Percentiles rank a stretch among this genome's conserved stretches.
These are phyloP conservation scores for Thelephora aurantiotincta DNA, from an alignment of 768 basidiomycete genomes.

Conservation along the genomic window DNA sequence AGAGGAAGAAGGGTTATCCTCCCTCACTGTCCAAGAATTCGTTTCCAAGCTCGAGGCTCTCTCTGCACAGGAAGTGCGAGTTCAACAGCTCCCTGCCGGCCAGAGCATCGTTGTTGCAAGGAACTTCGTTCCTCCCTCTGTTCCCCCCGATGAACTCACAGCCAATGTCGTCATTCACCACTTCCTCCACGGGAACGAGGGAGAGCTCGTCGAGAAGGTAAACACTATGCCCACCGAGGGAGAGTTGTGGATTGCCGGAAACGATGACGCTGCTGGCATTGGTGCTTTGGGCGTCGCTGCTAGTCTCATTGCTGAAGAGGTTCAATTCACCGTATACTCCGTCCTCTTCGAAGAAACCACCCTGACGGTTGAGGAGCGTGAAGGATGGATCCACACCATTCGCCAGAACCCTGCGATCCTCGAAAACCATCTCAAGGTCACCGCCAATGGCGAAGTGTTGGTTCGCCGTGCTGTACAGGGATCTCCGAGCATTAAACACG, in stretches of 20 bases:
- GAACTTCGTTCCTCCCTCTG: background rate
- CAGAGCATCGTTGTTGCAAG: constrained; percentile 2
- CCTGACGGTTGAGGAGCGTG: constrained; percentile 12
- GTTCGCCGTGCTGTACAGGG: constrained; percentile 18
- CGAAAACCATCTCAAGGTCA: constrained; percentile 18
- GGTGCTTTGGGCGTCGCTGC: constrained; percentile 17
- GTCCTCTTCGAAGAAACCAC: constrained; percentile 18
- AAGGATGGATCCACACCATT: constrained; percentile 12
- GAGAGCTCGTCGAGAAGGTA: constrained; percentile 14
- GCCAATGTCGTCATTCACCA: constrained; percentile 15
- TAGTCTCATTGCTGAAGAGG: constrained; percentile 16
- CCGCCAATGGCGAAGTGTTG: constrained; percentile 12
- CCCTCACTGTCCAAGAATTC: background rate
- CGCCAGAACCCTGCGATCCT: constrained; percentile 15
- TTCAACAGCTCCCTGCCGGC: background rate
- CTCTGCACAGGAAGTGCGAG: background rate
- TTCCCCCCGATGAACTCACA: constrained; percentile 2
- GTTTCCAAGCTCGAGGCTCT: background rate
- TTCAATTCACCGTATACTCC: constrained; percentile 15
- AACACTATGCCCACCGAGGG: constrained; percentile 13
- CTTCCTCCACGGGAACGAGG: constrained; percentile 15
- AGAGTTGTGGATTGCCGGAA: constrained; percentile 17
- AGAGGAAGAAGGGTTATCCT: background rate
- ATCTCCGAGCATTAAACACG: constrained; percentile 8
- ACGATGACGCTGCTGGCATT: constrained; percentile 18